Percentiles rank a stretch among this genome's conserved stretches.
Evolutionary conservation across 345 rosid species (phyloP).

Genomic region (Arabidopsis arenosa): DNA sequence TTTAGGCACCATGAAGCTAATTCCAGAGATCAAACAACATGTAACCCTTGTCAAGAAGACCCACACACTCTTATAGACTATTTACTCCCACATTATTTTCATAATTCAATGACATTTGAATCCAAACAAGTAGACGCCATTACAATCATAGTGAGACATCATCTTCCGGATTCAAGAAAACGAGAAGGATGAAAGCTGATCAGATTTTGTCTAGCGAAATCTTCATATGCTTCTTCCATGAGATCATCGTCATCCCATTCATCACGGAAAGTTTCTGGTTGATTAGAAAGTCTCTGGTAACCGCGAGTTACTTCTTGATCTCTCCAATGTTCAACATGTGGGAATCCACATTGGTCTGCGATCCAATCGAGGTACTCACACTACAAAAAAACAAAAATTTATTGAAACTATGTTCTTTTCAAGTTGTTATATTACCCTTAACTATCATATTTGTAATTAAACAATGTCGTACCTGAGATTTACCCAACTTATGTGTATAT

Average conservation of each 20-base stretch:
- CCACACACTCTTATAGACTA: background rate
- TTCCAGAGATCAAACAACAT: background rate
- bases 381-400: constrained; percentile 35
- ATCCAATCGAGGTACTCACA: constrained; percentile 54
- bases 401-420: background rate
- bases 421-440: background rate
- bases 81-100: background rate
- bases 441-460: background rate
- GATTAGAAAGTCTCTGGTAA: background rate
- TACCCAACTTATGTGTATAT: constrained; percentile 55
- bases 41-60: background rate
- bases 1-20: background rate
- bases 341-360: constrained; percentile 39
- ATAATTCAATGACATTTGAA: background rate
- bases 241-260: constrained; percentile 62
- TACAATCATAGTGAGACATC: background rate
- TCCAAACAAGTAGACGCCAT: background rate
- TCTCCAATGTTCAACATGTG: constrained; percentile 58
- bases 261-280: constrained; percentile 56
- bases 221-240: constrained; percentile 50
- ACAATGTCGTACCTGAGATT: background rate
- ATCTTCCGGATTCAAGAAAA: background rate
- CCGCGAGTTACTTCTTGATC: constrained; percentile 37
- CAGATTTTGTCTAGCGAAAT: constrained; percentile 41
- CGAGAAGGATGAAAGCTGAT: constrained; percentile 3